phyloP scores from a whole-genome alignment of 1,284 basidiomycete genomes.

The Trametes hirsuta region DNA sequence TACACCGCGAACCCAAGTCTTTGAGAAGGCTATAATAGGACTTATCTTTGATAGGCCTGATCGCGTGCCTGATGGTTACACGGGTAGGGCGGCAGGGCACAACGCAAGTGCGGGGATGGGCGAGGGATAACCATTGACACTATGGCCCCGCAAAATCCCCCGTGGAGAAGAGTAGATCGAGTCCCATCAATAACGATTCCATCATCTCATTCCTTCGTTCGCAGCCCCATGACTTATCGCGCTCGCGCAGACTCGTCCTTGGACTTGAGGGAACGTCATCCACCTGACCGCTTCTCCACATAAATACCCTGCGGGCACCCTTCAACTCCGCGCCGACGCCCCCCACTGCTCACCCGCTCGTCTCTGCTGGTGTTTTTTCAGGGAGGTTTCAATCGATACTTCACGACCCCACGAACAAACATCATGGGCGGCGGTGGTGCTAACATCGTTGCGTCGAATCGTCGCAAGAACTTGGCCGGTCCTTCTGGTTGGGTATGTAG shows the following conservation, averaged over 20 bases:
- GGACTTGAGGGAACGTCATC: neutral
- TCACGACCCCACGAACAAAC: slow-evolving; percentile 1
- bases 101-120: neutral
- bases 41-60: neutral
- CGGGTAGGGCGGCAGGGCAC: neutral
- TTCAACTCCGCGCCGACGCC: neutral
- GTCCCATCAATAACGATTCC: slow-evolving; percentile 4
- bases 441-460: slow-evolving; percentile 43
- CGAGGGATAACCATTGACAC: neutral
- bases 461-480: slow-evolving; percentile 59
- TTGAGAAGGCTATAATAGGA: too few species aligned
- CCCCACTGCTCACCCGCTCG: neutral
- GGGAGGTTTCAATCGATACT: neutral
- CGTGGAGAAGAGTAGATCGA: slow-evolving; percentile 10
- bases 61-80: neutral
- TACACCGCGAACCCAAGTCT: too few species aligned
- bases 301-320: slow-evolving; percentile 5
- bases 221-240: slow-evolving; percentile 13
- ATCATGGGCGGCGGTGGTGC: slow-evolving; percentile 50
- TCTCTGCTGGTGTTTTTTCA: neutral
- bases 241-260: neutral
- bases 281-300: neutral
- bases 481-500: slow-evolving; percentile 67
- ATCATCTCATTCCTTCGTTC: neutral
- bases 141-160: slow-evolving; percentile 6